Evolutionary conservation across 2,329 filamentous ascomycete genomes (phyloP), one percentile per base, ranked within the genome.

Genomic region (Hypoxylon sp.): DNA sequence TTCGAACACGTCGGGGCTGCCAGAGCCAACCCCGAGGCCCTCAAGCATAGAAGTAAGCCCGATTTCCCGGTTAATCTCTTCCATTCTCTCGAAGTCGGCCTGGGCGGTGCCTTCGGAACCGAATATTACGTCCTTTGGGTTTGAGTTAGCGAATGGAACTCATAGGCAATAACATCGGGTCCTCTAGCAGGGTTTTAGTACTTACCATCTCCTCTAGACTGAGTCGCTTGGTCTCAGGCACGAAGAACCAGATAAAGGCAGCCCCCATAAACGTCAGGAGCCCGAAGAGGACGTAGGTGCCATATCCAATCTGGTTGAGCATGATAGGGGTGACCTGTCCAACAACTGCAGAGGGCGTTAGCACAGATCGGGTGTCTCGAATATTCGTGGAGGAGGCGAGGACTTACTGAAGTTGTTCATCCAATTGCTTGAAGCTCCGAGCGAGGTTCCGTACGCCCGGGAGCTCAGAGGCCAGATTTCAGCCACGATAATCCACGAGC

Each of bases 401-500:
- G 24, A 27, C 68, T 13, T 62, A 70, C 69, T 83, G 49, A 83
- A 84, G 69, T 83, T 83, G 69, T 83, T 83, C 78, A 74, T 76
- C 67, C 84, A 87, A 70, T 88, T 88, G 65, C 80, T 82, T 2
- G 82, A 85, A 1, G 87, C 87, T 13, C 87, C 88, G 0, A 92
- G 76, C 0, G 88, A 81, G 10, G 89, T 88, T 35, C 89, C 89
- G 58, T 91, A 90, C 0, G 89, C 83, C 2, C 88, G 82, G 8
- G 85, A 86, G 55, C 83, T 87, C 4, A 91, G 74, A 0, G 89
- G 89, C 86, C 87, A 92, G 37, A 92, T 85, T 73, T 92, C 89
- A 2, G 88, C 84, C 1, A 91, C 82, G 52, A 92, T 80, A 58
- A 91, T 89, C 89, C 89, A 92, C 0, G 86, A 83, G 66, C 85